Conservation (phyloP, 306 rosid species). For the Pterocarpus santalinus region DNA sequence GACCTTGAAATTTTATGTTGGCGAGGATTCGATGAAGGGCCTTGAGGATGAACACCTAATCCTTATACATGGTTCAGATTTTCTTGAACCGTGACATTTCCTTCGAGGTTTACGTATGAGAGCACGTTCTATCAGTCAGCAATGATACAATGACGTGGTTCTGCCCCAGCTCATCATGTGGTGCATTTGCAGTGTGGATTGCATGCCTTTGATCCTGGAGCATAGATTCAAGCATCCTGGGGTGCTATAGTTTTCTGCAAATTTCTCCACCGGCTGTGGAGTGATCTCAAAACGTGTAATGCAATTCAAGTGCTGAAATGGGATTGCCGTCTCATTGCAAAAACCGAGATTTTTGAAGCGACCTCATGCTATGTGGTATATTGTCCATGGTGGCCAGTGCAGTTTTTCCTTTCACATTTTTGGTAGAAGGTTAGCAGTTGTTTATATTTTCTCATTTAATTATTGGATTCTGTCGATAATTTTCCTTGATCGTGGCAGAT, state of each 20-base stretch:
- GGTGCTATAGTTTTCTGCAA: slow-evolving; percentile 34
- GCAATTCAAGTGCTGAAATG: slow-evolving; percentile 29
- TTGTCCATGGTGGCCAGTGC: slow-evolving; percentile 31
- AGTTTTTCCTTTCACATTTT: slow-evolving; percentile 9
- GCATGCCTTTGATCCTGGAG: slow-evolving; percentile 39
- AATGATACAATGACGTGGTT: slow-evolving; percentile 20
- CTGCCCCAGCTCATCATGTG: slow-evolving; percentile 35
- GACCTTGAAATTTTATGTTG: slow-evolving; percentile 66
- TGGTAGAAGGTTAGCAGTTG: slow-evolving; percentile 31
- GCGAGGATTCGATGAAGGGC: slow-evolving; percentile 69
- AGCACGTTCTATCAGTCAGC: slow-evolving; percentile 31
- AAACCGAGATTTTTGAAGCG: slow-evolving; percentile 23
- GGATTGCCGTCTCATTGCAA: slow-evolving; percentile 33
- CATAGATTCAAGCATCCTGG: slow-evolving; percentile 32
- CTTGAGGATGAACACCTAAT: slow-evolving; percentile 79
- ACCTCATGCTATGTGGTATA: slow-evolving; percentile 32
- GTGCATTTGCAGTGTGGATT: slow-evolving; percentile 44
- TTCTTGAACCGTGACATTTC: slow-evolving; percentile 55
- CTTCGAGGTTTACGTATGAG: slow-evolving; percentile 20
- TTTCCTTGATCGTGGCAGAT: slow-evolving; percentile 17
- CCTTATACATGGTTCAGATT: slow-evolving; percentile 64
- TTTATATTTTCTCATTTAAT: slow-evolving; percentile 31
- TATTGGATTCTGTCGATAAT: slow-evolving; percentile 23
- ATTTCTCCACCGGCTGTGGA: slow-evolving; percentile 40
- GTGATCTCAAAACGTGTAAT: slow-evolving; percentile 27